Percentiles rank a stretch among this genome's conserved stretches.
Conservation (phyloP, 495 filamentous ascomycete species). For the Penicillium bialowiezense region DNA sequence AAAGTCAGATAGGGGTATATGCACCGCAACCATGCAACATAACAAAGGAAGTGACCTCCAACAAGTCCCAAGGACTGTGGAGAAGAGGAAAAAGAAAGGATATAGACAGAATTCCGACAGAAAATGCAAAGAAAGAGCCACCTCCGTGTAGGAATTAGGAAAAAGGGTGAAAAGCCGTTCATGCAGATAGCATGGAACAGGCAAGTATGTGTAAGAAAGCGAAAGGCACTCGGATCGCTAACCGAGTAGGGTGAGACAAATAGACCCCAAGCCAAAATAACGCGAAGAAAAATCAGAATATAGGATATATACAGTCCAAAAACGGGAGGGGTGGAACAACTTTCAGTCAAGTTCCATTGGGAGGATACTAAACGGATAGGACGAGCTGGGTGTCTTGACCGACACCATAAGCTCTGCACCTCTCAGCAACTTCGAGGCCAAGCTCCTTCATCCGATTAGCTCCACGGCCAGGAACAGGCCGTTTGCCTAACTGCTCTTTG, state of each 20-base stretch:
- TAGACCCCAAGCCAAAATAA: slow-evolving; percentile 2
- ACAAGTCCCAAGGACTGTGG: slow-evolving; percentile 1
- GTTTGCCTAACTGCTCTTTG: slow-evolving; percentile 57
- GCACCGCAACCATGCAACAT: slow-evolving; percentile 37
- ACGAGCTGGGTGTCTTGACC: slow-evolving; percentile 68
- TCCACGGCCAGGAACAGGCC: slow-evolving; percentile 74
- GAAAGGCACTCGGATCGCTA: slow-evolving; percentile 22
- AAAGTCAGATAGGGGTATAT: slow-evolving; percentile 41
- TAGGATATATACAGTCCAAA: slow-evolving; percentile 39
- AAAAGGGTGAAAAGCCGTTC: slow-evolving; percentile 21
- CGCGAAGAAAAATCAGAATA: slow-evolving; percentile 25
- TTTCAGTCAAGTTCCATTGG: slow-evolving; percentile 11
- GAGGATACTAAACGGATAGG: slow-evolving; percentile 63
- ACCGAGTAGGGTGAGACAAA: slow-evolving; percentile 10
- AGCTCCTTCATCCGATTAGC: slow-evolving; percentile 92
- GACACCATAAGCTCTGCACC: slow-evolving; percentile 63
- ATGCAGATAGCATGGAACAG: slow-evolving; percentile 20
- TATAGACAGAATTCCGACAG: slow-evolving; percentile 12
- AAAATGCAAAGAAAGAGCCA: slow-evolving; percentile 25
- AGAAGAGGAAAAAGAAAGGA: slow-evolving; percentile 6
- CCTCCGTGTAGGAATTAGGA: slow-evolving; percentile 17
- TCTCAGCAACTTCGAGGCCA: slow-evolving; percentile 78
- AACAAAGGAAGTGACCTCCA: slow-evolving; percentile 27
- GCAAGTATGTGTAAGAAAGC: slow-evolving; percentile 25
- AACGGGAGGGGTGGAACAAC: slow-evolving; percentile 17